Evolutionary conservation across 345 rosid genomes (phyloP).

Genomic region (Arabidopsis arenosa): DNA sequence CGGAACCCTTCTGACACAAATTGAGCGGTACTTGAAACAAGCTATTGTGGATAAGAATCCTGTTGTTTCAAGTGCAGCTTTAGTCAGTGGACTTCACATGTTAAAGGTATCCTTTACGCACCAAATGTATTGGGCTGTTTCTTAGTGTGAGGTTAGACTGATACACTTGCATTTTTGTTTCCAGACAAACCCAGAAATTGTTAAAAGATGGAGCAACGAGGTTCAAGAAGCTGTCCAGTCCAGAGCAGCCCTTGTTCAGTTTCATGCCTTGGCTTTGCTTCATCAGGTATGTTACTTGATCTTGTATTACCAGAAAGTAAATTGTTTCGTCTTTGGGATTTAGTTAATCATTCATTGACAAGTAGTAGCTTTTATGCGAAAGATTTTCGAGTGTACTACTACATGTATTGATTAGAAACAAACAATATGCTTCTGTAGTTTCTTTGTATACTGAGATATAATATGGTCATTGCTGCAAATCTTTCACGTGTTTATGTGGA

Average conservation of each 20-base stretch:
- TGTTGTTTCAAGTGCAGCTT: constrained; percentile 98
- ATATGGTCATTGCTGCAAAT: constrained; percentile 5
- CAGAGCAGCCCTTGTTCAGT: constrained; percentile 96
- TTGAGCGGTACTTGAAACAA: constrained; percentile 95
- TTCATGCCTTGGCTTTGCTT: constrained; percentile 89
- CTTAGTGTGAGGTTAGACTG: not conserved
- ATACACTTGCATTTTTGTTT: constrained; percentile 23
- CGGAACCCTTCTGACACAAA: constrained; percentile 91
- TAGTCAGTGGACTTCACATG: constrained; percentile 95
- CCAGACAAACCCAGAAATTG: constrained; percentile 89
- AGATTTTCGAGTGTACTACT: not conserved
- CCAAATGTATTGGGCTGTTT: not conserved
- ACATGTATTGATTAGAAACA: constrained; percentile 19
- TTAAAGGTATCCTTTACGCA: constrained; percentile 65
- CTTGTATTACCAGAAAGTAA: constrained; percentile 19
- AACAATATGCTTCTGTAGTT: constrained; percentile 4
- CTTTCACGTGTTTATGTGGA: constrained; percentile 1
- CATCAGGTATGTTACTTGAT: constrained; percentile 66
- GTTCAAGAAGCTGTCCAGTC: constrained; percentile 99
- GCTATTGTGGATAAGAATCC: constrained; percentile 99
- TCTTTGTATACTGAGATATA: constrained; percentile 8
- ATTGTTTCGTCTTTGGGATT: not conserved
- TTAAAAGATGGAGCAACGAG: constrained; percentile 99
- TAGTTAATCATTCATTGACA: constrained; percentile 12
- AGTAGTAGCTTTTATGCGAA: constrained; percentile 17